These are phyloP conservation scores for Raphanus sativus DNA, from an alignment of 345 rosid genomes.

Conservation along the genomic window DNA sequence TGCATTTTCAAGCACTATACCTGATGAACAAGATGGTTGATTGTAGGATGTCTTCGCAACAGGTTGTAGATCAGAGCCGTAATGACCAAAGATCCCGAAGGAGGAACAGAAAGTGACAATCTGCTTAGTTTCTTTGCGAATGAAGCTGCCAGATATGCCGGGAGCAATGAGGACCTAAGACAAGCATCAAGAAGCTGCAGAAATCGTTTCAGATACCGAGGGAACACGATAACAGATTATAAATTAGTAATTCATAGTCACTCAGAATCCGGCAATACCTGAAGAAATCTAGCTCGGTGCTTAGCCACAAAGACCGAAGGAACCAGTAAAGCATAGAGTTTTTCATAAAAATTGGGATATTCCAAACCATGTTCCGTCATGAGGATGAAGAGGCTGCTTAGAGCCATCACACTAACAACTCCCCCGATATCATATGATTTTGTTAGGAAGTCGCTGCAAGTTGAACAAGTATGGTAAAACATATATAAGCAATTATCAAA, in stretches of 20 bases:
- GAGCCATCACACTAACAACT: constrained; percentile 95
- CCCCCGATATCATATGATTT: constrained; percentile 93
- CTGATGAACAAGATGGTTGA: constrained; percentile 86
- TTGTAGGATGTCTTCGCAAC: constrained; percentile 82
- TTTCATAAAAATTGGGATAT: constrained; percentile 86
- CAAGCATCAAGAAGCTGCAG: constrained; percentile 94
- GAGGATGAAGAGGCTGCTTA: constrained; percentile 87
- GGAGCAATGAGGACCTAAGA: constrained; percentile 90
- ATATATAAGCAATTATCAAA: neutral
- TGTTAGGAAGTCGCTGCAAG: constrained; percentile 86
- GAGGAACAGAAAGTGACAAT: constrained; percentile 70
- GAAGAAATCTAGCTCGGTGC: constrained; percentile 81
- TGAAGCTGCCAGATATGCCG: constrained; percentile 94
- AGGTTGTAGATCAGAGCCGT: constrained; percentile 86
- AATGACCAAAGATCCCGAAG: constrained; percentile 83
- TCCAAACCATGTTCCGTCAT: constrained; percentile 88
- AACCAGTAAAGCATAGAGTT: constrained; percentile 68
- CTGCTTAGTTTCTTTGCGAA: constrained; percentile 90
- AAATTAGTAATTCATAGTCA: neutral
- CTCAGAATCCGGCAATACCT: constrained; percentile 47
- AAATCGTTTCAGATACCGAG: constrained; percentile 21
- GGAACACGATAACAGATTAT: neutral
- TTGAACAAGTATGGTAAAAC: neutral
- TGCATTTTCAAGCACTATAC: constrained; percentile 40
- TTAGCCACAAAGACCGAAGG: constrained; percentile 91